Conservation (phyloP, 345 rosid species). For the Chamaenerion angustifolium region DNA sequence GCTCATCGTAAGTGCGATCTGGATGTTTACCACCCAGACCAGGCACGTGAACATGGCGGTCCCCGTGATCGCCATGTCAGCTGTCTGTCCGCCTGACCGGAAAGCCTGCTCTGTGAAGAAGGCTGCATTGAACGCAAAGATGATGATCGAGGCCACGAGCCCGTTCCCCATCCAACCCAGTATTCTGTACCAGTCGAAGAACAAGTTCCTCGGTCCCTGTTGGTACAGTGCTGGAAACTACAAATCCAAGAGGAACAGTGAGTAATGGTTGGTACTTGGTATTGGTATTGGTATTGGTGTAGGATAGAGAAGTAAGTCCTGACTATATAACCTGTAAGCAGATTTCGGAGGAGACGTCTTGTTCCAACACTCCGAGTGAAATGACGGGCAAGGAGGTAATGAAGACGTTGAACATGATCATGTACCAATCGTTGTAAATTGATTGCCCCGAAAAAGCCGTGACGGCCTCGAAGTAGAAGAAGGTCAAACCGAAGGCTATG, state of each 20-base stretch:
- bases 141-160: conserved; percentile 54
- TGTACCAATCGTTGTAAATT: conserved; percentile 89
- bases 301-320: too few relatives aligned
- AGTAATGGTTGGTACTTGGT: too few relatives aligned
- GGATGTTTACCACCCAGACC: conserved; percentile 82
- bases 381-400: conserved; percentile 91
- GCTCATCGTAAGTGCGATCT: conserved; percentile 84
- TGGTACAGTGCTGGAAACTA: conserved; percentile 98
- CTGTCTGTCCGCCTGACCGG: conserved; percentile 68
- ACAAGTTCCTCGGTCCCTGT: conserved; percentile 87
- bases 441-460: conserved; percentile 95
- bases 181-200: conserved; percentile 90
- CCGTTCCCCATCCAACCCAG: conserved; percentile 97
- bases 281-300: too few relatives aligned
- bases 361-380: conserved; percentile 95
- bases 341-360: conserved; percentile 89
- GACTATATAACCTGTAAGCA: conserved; percentile 99
- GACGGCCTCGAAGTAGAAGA: conserved; percentile 97
- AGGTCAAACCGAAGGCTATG: conserved; percentile 94
- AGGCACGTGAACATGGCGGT: conserved; percentile 95
- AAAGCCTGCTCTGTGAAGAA: conserved; percentile 73
- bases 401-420: conserved; percentile 80
- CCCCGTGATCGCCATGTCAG: conserved; percentile 83
- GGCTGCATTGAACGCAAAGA: conserved; percentile 59
- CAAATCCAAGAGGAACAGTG: conserved; percentile 7